phyloP scores from a whole-genome alignment of 768 basidiomycete species.

The Leccinum fibrillosum region DNA sequence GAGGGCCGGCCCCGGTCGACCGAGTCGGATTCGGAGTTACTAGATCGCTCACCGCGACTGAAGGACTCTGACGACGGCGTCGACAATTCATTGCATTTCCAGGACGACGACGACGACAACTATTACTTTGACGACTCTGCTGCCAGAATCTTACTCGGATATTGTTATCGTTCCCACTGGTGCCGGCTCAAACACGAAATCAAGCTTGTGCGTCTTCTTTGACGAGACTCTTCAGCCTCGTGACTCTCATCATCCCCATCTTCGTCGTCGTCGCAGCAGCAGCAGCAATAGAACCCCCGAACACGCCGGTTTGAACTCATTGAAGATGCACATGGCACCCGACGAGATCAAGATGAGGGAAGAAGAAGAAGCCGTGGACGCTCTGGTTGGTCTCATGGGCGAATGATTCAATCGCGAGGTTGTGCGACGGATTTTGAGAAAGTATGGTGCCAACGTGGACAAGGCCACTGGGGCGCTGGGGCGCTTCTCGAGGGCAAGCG shows the following conservation, averaged over 20 bases:
- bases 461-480: slow-evolving; percentile 53
- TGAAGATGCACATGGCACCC: slow-evolving; percentile 17
- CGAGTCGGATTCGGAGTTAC: slow-evolving; percentile 16
- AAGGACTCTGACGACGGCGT: neutral
- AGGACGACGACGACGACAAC: slow-evolving; percentile 2
- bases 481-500: slow-evolving; percentile 53
- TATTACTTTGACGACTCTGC: slow-evolving; percentile 3
- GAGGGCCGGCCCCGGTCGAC: neutral
- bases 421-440: slow-evolving; percentile 54
- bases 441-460: slow-evolving; percentile 56
- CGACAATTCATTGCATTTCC: slow-evolving; percentile 14
- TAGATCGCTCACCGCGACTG: slow-evolving; percentile 4
- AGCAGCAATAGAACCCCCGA: neutral
- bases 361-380: slow-evolving; percentile 33
- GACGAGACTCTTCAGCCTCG: neutral
- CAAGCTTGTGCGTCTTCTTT: neutral
- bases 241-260: neutral
- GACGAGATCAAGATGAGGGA: slow-evolving; percentile 15
- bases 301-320: neutral
- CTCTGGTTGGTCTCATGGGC: slow-evolving; percentile 38
- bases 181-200: neutral
- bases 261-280: neutral
- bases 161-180: neutral
- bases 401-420: slow-evolving; percentile 41
- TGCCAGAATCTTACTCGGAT: neutral